Base-by-base conservation (phyloP, 1,284 basidiomycete genomes). In the Ganoderma boninense region DNA sequence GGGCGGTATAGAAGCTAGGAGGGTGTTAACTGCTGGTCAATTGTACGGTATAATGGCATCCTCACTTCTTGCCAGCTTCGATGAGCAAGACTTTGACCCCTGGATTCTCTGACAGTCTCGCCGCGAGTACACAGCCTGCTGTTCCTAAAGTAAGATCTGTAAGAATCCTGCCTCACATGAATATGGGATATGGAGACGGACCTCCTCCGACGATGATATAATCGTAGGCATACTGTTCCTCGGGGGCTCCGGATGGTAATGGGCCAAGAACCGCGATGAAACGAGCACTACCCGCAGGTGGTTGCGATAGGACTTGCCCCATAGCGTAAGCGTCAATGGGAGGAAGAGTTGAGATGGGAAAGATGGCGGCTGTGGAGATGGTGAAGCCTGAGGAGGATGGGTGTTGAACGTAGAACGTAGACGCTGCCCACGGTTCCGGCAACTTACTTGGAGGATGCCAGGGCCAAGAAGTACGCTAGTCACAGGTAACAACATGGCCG, bases 101-200 rank as follows among this genome's bases (percentile, higher is more conserved):
- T 10, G 42, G 65, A 59, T 70, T 49, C 61, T 70, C 69, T 38
- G 59, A 62, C 44, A 70, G 26, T 10, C 69, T 60, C 8, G 64
- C 14, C 32, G 69, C 69, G 8, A 70, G 69, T 0, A 70, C 69
- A 32, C 69, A 70, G 0, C 69, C 69, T 32, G 69, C 69, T 13
- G 69, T 75, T 66, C 52, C 71, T 68, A n/a, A n/a, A n/a, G n/a
- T n/a, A n/a, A n/a, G n/a, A 16, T 0, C 38, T 23, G 6, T 61
- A 7, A 61, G 35, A 6, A 2, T 23, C 20, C 4, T 16, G 2
- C n/a, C 16, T n/a, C 18, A 40, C 0, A 10, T 59, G 10, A 23
- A n/a, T 5, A 29, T 16, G 10, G 10, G 23, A 26, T 43, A 13
- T 4, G 6, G 13, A 16, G 1, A 61, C 60, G 60, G 23, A 61